phyloP scores from a whole-genome alignment of 176 grass and related monocot genomes.

The Panicum miliaceum region DNA sequence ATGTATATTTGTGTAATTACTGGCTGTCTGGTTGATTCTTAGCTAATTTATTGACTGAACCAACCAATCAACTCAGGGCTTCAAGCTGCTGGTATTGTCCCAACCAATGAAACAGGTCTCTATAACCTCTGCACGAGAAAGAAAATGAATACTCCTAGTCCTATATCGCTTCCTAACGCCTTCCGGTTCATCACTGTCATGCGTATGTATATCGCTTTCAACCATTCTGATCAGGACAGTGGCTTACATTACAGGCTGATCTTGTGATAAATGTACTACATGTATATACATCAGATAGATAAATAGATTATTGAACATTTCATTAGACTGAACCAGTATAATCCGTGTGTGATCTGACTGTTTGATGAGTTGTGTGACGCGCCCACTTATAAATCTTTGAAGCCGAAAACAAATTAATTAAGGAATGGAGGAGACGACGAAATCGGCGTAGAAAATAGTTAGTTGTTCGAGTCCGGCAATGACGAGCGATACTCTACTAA shows the following conservation, averaged over 20 bases:
- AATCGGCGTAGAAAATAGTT: neutral
- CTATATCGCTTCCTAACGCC: neutral
- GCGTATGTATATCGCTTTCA: neutral
- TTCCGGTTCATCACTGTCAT: neutral
- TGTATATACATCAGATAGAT: constrained; percentile 1
- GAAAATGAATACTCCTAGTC: neutral
- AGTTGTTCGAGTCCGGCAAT: neutral
- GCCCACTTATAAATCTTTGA: constrained; percentile 23
- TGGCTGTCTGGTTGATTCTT: neutral
- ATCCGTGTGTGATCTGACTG: constrained; percentile 33
- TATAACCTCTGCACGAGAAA: neutral
- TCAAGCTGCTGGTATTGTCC: constrained; percentile 31
- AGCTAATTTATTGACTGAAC: neutral
- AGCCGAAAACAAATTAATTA: neutral
- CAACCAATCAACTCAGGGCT: constrained; percentile 1
- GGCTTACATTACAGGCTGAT: neutral
- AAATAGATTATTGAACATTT: neutral
- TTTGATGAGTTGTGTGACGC: neutral
- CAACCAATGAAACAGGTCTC: constrained; percentile 4
- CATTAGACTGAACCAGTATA: neutral
- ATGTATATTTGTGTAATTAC: neutral
- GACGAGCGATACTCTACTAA: neutral
- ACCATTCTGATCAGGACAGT: neutral
- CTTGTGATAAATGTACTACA: neutral
- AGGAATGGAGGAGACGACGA: neutral